Evolutionary conservation across 2,329 filamentous ascomycete genomes (phyloP), one percentile per base, ranked within the genome.

Genomic region (Xenosphaeropsis pyriputrescens): DNA sequence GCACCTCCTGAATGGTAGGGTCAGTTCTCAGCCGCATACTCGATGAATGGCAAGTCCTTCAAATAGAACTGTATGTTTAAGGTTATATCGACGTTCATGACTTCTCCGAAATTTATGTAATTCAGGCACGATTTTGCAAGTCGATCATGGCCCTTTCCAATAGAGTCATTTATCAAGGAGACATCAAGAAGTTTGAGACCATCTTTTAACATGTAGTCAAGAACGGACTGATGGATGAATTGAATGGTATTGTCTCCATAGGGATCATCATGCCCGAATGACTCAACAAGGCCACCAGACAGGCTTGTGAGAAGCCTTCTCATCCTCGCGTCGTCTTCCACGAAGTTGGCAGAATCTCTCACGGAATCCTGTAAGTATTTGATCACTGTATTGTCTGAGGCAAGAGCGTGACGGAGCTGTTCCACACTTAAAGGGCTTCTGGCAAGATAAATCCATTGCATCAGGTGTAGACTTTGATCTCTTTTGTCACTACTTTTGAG

Each of bases 51-150:
- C 6, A 32, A 32, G 6, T 14, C 11, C 30, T 32, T 32, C 11
- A 14, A 16, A 4, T 14, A 32, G 30, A 11, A 14, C 16, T 16
- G n/a, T n/a, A n/a, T n/a, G n/a, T n/a, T n/a, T n/a, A n/a, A n/a
- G 29, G 29, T 9, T 30, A 9, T 30, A 9, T n/a, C 9, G 29
- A 30, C n/a, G 29, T 5, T 14, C 30, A 5, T 14, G 16, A 32
- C 18, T 19, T 14, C 30, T 14, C 16, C 42, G 18, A 48, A 31
- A 13, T 34, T 44, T 2, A 70, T 39, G 39, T 68, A 64, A 1
- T 38, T 38, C 2, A 51, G 37, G 41, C 67, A 71, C 36, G 57
- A 62, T 36, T 56, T 34, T 41, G 61, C 68, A 7, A 69, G 47
- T 14, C 37, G 47, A 1, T 68, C 58, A 11, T 32, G 30, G 4